These are phyloP conservation scores for Sesbania bispinosa DNA, from an alignment of 306 rosid species.

Conservation along the genomic window DNA sequence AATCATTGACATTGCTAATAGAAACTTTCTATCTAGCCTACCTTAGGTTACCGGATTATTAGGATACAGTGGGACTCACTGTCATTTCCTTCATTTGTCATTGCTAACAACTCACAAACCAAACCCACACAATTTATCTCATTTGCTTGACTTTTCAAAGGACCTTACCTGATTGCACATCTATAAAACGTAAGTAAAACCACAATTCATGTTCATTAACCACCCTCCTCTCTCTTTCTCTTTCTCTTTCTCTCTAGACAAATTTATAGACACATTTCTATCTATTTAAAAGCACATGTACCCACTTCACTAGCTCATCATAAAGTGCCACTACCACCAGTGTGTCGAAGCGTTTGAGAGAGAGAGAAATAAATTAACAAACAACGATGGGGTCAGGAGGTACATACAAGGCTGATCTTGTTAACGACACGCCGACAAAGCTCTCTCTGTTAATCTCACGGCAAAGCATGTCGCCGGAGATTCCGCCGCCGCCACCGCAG, in stretches of 20 bases:
- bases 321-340: background rate
- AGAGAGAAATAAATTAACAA: background rate
- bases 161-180: background rate
- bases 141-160: conserved; percentile 35
- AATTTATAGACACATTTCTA: background rate
- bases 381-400: conserved; percentile 31
- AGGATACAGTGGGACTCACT: background rate
- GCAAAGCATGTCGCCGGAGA: conserved; percentile 37
- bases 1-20: too few species aligned
- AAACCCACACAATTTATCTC: conserved; percentile 12
- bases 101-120: too few species aligned
- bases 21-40: background rate
- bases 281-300: conserved; percentile 24
- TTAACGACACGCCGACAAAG: conserved; percentile 29
- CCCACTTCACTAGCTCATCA: conserved; percentile 29
- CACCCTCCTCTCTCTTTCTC: conserved; percentile 10
- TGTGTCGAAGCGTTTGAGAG: background rate
- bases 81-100: background rate
- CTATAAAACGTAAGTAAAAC: background rate
- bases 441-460: conserved; percentile 45
- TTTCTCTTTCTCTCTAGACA: conserved; percentile 30
- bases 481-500: conserved; percentile 42
- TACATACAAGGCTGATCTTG: background rate
- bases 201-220: conserved; percentile 38
- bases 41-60: background rate